These are phyloP conservation scores for Vaccinium darrowii DNA, from an alignment of 148 eudicot species.

Conservation along the genomic window DNA sequence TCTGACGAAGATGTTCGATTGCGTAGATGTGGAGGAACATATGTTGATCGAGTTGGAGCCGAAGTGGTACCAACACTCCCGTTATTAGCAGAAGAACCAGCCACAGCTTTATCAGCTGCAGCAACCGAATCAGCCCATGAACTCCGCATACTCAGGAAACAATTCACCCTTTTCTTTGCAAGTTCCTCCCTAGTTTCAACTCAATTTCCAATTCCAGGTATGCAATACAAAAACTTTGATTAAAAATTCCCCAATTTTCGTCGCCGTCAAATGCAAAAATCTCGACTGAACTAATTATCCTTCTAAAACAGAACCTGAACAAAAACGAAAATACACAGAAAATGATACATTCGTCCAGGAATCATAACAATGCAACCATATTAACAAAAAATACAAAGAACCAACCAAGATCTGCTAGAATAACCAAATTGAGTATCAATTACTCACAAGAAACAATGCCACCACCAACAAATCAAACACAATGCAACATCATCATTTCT, in stretches of 20 bases:
- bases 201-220: slow-evolving; percentile 7
- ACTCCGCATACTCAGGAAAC: slow-evolving; percentile 38
- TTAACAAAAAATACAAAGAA: not conserved
- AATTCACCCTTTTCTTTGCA: slow-evolving; percentile 14
- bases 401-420: slow-evolving; percentile 6
- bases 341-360: not conserved
- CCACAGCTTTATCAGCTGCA: slow-evolving; percentile 41
- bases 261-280: slow-evolving; percentile 9
- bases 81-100: slow-evolving; percentile 29
- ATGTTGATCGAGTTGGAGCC: slow-evolving; percentile 27
- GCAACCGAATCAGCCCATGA: slow-evolving; percentile 57
- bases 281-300: not conserved
- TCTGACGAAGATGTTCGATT: slow-evolving; percentile 33
- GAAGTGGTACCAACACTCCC: slow-evolving; percentile 18
- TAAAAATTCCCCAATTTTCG: slow-evolving; percentile 6
- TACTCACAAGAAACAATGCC: not conserved
- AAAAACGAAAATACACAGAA: not conserved
- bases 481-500: not conserved
- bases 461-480: not conserved
- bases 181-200: slow-evolving; percentile 1
- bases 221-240: not conserved
- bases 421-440: not conserved
- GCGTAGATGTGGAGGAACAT: slow-evolving; percentile 56
- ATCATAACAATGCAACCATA: slow-evolving; percentile 3
- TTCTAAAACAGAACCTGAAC: slow-evolving; percentile 13